Conservation (phyloP, 768 basidiomycete genomes). For the Podaxis pistillaris region DNA sequence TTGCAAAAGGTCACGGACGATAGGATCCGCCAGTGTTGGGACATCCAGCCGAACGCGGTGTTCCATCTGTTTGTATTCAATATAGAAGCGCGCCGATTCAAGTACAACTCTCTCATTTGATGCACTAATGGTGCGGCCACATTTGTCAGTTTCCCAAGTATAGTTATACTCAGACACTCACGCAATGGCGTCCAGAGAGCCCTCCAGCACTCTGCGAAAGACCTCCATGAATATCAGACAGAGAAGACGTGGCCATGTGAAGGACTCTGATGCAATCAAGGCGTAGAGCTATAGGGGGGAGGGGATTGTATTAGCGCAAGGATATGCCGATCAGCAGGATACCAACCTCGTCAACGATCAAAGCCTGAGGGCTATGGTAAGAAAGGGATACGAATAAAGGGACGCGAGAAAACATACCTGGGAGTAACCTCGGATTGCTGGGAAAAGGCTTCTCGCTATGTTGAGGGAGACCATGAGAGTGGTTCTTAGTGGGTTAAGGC, state of each 20-base stretch:
- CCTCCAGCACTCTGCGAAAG: conserved; percentile 60
- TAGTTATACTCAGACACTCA: conserved; percentile 39
- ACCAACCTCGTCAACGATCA: conserved; percentile 81
- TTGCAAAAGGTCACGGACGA: conserved; percentile 74
- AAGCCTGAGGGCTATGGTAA: conserved; percentile 41
- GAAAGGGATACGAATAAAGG: conserved; percentile 18
- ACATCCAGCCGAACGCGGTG: conserved; percentile 76
- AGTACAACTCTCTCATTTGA: conserved; percentile 74
- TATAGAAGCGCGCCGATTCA: conserved; percentile 67
- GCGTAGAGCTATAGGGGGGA: conserved; percentile 55
- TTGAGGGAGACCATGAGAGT: conserved; percentile 71
- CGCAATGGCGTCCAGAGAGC: conserved; percentile 69
- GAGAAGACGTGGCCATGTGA: conserved; percentile 65
- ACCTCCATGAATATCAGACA: conserved; percentile 63
- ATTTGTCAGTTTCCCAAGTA: conserved; percentile 15
- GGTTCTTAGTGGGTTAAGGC: conserved; percentile 66
- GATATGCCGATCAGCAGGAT: conserved; percentile 15
- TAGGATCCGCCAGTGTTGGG: conserved; percentile 74
- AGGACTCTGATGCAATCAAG: conserved; percentile 66
- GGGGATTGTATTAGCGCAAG: conserved; percentile 18
- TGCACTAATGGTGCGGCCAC: conserved; percentile 39
- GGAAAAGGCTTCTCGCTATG: conserved; percentile 70
- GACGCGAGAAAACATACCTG: conserved; percentile 42
- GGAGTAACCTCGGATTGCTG: conserved; percentile 82
- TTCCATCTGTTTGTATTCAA: conserved; percentile 78